These are phyloP conservation scores for Schizophyllum amplum DNA, from an alignment of 1,284 basidiomycete species.

Conservation along the genomic window DNA sequence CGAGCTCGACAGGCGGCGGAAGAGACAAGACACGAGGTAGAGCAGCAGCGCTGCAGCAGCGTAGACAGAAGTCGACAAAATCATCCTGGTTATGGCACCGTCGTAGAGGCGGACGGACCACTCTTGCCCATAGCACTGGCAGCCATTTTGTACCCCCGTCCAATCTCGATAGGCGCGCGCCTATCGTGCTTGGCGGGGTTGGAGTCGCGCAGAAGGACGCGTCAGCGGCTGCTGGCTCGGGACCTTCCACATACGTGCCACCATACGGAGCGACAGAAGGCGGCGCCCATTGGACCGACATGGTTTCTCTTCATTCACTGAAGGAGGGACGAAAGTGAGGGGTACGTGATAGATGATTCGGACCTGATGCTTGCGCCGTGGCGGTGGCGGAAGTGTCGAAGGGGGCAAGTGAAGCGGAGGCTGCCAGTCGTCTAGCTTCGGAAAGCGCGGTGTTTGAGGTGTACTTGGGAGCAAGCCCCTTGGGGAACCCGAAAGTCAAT, in stretches of 20 bases:
- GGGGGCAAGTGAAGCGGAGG: background rate
- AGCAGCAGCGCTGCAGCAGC: background rate
- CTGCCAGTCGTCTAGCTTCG: background rate
- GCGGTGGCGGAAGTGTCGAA: background rate
- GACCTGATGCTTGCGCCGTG: background rate
- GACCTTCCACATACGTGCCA: too few relatives aligned
- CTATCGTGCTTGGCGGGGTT: background rate
- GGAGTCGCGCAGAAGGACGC: background rate
- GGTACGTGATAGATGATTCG: too few relatives aligned
- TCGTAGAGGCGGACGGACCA: background rate
- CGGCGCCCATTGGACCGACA: background rate
- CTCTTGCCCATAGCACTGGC: background rate
- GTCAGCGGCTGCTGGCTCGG: too few relatives aligned
- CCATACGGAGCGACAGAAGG: background rate
- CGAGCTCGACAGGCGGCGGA: background rate
- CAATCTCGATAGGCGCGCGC: background rate
- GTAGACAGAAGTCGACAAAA: background rate
- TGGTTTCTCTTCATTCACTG: background rate
- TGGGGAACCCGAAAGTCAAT: background rate
- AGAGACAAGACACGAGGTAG: background rate
- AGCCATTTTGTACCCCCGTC: background rate
- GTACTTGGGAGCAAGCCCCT: background rate
- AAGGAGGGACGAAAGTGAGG: background rate
- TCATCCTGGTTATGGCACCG: background rate
- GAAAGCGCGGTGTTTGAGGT: background rate